phyloP scores from a whole-genome alignment of 306 rosid species.

The Castanea sativa region DNA sequence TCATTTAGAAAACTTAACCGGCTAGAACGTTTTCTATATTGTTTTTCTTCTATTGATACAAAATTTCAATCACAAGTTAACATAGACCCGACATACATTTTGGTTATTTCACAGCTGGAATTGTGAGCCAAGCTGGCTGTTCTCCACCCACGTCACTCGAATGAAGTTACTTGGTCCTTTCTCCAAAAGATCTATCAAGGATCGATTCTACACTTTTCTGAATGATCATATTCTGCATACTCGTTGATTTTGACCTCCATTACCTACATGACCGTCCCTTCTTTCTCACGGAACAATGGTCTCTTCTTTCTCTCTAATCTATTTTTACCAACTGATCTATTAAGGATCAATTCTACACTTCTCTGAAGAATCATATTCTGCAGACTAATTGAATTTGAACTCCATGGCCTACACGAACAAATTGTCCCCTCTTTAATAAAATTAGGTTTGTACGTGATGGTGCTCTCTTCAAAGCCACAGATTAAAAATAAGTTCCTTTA shows the following conservation, averaged over 20 bases:
- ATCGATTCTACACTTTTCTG: conserved; percentile 1
- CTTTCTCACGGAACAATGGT: no score
- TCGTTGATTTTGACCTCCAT: conserved; percentile 9
- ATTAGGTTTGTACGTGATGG: not conserved
- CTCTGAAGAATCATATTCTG: conserved; percentile 30
- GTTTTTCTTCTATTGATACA: not conserved
- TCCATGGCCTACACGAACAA: not conserved
- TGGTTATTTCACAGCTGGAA: not conserved
- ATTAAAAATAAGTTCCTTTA: not conserved
- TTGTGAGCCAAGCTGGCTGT: not conserved
- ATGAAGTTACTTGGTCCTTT: not conserved
- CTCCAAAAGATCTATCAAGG: not conserved
- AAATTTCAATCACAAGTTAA: no score
- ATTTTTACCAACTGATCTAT: not conserved
- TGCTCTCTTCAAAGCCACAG: not conserved
- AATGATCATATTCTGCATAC: conserved; percentile 32
- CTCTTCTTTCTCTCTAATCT: no score
- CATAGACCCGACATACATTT: not conserved
- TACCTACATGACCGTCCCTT: not conserved
- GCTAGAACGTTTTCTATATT: not conserved
- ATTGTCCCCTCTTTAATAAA: not conserved
- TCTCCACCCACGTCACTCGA: not conserved
- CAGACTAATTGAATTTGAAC: conserved; percentile 4
- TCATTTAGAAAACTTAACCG: not conserved
- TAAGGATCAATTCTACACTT: conserved; percentile 2